Conservation (phyloP, 2,329 filamentous ascomycete species). For the Fusarium camptoceras region DNA sequence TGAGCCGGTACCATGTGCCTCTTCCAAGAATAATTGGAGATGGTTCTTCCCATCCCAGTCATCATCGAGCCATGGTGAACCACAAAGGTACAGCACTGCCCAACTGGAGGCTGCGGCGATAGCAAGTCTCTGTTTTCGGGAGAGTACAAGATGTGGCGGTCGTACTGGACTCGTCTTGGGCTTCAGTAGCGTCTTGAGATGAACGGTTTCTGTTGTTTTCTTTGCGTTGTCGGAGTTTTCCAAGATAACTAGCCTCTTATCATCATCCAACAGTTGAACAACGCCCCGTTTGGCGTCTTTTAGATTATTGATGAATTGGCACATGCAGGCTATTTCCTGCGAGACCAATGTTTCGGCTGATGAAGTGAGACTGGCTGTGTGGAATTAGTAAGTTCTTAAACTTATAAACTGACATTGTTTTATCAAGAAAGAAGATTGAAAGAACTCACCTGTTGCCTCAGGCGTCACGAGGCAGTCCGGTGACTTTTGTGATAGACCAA, state of each 20-base stretch:
- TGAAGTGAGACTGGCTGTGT: accelerated
- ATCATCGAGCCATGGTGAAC: neutral
- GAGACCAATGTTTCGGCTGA: neutral
- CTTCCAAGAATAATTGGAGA: neutral
- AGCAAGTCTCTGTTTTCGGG: neutral
- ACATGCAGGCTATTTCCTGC: neutral
- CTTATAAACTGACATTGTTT: accelerated
- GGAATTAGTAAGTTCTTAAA: accelerated
- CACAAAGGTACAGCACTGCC: neutral
- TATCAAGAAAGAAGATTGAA: neutral
- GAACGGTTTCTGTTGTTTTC: neutral
- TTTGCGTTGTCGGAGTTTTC: neutral
- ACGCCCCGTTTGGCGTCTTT: neutral
- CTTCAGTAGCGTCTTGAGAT: neutral
- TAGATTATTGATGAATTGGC: neutral
- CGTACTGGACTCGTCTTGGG: neutral
- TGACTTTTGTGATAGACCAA: neutral
- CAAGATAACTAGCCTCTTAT: neutral
- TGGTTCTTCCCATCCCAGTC: neutral
- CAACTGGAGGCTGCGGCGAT: neutral
- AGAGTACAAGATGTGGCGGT: neutral
- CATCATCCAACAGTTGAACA: accelerated
- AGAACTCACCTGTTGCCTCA: neutral
- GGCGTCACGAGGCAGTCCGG: neutral
- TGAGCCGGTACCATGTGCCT: neutral